These are phyloP conservation scores for Malassezia brasiliensis DNA, from an alignment of 1,284 basidiomycete species.

Conservation along the genomic window DNA sequence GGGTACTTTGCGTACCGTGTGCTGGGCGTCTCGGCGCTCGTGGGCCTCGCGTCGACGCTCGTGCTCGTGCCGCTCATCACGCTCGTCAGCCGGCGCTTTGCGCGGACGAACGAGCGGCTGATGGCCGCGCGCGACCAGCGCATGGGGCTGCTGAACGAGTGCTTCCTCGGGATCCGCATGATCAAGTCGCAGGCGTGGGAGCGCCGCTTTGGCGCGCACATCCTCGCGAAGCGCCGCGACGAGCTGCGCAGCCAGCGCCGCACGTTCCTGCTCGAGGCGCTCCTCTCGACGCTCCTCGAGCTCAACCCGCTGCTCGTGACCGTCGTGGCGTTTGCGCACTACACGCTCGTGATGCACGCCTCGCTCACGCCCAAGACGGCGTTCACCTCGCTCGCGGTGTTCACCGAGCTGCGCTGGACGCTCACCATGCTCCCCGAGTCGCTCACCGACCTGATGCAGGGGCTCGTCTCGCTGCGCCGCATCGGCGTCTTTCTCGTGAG, in stretches of 20 bases:
- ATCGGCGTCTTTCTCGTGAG: conserved; percentile 64
- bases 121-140: conserved; percentile 15
- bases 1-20: conserved; percentile 19
- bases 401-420: conserved; percentile 20
- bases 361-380: conserved; percentile 30
- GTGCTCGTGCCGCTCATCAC: conserved; percentile 9
- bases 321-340: conserved; percentile 24
- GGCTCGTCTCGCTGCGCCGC: conserved; percentile 66
- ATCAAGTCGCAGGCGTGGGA: conserved; percentile 21
- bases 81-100: conserved; percentile 3
- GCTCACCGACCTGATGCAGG: conserved; percentile 51
- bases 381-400: conserved; percentile 25
- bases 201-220: not conserved
- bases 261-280: conserved; percentile 4
- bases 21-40: conserved; percentile 11
- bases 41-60: conserved; percentile 8
- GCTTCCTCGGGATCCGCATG: conserved; percentile 18
- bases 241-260: conserved; percentile 5
- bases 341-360: conserved; percentile 21
- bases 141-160: conserved; percentile 15
- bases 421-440: conserved; percentile 27
- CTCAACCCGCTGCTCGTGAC: conserved; percentile 23
- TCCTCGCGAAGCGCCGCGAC: not conserved
- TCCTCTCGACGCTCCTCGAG: conserved; percentile 9
- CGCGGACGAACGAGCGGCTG: conserved; percentile 9